phyloP scores from a whole-genome alignment of 805 yeast species.

The Ogataea trehalophila region DNA sequence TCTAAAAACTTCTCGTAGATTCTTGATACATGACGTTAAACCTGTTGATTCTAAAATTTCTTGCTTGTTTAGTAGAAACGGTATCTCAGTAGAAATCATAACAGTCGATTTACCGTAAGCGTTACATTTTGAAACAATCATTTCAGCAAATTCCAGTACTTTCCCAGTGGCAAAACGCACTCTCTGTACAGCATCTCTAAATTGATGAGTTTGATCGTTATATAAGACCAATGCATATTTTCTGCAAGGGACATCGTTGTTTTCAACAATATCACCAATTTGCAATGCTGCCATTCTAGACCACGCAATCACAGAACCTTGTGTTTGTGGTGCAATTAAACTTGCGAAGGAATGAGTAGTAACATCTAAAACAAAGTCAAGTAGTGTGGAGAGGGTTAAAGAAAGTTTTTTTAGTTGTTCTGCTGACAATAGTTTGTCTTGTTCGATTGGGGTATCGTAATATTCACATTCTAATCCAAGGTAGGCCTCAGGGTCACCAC shows the following conservation, averaged over 20 bases:
- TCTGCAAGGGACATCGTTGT: conserved; percentile 33
- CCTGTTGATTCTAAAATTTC: conserved; percentile 58
- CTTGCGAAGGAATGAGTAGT: conserved; percentile 45
- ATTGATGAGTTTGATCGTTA: conserved; percentile 77
- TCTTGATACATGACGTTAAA: conserved; percentile 58
- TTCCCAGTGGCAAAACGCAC: conserved; percentile 62
- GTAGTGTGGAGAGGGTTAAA: conserved; percentile 40
- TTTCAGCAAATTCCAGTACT: conserved; percentile 58
- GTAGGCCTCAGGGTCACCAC: conserved; percentile 91
- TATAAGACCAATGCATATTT: conserved; percentile 57
- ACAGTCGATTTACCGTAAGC: conserved; percentile 66
- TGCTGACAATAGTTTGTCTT: conserved; percentile 1
- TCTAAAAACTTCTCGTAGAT: conserved; percentile 64
- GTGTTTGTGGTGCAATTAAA: conserved; percentile 21
- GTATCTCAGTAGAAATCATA: conserved; percentile 48
- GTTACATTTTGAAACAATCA: conserved; percentile 66
- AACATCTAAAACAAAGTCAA: conserved; percentile 62
- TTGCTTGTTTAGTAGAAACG: conserved; percentile 48
- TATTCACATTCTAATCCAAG: conserved; percentile 46
- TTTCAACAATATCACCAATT: conserved; percentile 40
- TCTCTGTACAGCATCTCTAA: conserved; percentile 64
- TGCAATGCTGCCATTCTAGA: conserved; percentile 23
- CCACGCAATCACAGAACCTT: conserved; percentile 20
- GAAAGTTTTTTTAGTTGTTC: neutral
- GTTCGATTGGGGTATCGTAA: conserved; percentile 9